Conservation (phyloP, 495 filamentous ascomycete species). For the Cercophora scortea region DNA sequence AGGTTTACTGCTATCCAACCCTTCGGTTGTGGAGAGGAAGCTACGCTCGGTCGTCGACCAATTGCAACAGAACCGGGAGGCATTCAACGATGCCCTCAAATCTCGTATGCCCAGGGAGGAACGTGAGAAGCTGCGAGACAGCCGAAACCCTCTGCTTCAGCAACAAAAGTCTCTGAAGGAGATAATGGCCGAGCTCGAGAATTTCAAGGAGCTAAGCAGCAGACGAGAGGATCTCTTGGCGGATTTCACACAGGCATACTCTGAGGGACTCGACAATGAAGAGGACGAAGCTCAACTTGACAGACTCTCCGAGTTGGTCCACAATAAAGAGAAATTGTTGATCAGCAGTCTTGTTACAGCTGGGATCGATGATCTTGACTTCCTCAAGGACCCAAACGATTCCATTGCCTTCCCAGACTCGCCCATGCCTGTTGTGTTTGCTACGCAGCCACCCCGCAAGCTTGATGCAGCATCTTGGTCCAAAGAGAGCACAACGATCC, state of each 20-base stretch:
- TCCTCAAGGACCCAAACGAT: conserved; percentile 20
- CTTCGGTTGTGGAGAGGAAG: conserved; percentile 25
- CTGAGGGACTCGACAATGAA: conserved; percentile 26
- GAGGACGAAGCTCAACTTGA: conserved; percentile 31
- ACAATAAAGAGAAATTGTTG: conserved; percentile 19
- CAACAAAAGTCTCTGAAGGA: conserved; percentile 24
- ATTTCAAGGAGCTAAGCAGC: conserved; percentile 18
- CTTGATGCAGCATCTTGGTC: conserved; percentile 1
- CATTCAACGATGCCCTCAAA: conserved; percentile 24
- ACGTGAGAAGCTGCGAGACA: conserved; percentile 25
- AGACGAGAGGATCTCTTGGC: conserved; percentile 28
- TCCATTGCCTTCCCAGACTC: conserved; percentile 14
- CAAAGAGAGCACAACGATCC: conserved; percentile 19
- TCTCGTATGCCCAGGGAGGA: conserved; percentile 21
- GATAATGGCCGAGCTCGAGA: conserved; percentile 19
- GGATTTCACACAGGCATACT: conserved; percentile 29
- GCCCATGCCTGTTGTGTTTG: conserved; percentile 12
- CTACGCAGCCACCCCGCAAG: conserved; percentile 12
- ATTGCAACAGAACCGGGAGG: conserved; percentile 24
- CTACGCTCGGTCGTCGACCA: conserved; percentile 15
- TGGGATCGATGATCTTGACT: conserved; percentile 27
- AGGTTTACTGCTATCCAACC: conserved; percentile 21
- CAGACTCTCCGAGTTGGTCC: conserved; percentile 22
- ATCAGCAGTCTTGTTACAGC: conserved; percentile 22
- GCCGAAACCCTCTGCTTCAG: conserved; percentile 22